Evolutionary conservation across 2,329 filamentous ascomycete genomes (phyloP).

Genomic region (Leptographium radiaticola): DNA sequence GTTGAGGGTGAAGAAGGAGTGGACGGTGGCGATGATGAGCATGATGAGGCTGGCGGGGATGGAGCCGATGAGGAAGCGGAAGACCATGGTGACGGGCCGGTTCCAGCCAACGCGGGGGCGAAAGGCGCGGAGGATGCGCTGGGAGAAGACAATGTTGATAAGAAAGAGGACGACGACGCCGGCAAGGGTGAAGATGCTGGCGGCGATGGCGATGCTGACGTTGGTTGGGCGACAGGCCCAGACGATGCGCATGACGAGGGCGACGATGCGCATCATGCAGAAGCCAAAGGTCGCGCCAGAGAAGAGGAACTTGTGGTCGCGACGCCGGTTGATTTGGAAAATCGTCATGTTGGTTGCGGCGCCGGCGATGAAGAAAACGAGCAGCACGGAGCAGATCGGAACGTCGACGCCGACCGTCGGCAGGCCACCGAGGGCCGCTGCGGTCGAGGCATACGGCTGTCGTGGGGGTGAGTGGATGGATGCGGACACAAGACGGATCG

Average conservation of each 20-base stretch:
- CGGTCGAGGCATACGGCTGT: neutral
- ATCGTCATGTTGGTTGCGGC: constrained; percentile 46
- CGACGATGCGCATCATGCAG: constrained; percentile 39
- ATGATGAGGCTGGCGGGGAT: constrained; percentile 50
- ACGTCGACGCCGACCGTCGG: constrained; percentile 48
- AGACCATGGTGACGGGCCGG: constrained; percentile 31
- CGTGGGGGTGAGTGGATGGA: neutral
- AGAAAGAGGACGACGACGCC: constrained; percentile 66
- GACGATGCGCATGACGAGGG: constrained; percentile 37
- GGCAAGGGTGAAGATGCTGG: constrained; percentile 57
- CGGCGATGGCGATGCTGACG: constrained; percentile 37
- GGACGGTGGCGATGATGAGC: constrained; percentile 50
- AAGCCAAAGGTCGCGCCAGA: constrained; percentile 46
- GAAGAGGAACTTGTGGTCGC: constrained; percentile 45
- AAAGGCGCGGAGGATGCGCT: constrained; percentile 60
- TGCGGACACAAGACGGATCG: too few relatives aligned
- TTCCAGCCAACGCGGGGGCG: constrained; percentile 63
- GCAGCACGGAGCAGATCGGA: constrained; percentile 50
- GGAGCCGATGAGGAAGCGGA: constrained; percentile 41
- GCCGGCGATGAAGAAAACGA: constrained; percentile 41
- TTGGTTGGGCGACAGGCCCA: constrained; percentile 32
- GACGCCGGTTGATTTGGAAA: constrained; percentile 35
- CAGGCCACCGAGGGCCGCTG: constrained; percentile 40
- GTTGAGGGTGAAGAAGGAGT: constrained; percentile 54
- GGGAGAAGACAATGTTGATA: constrained; percentile 64